These are phyloP conservation scores for Hypoxylon cercidicola DNA, from an alignment of 495 filamentous ascomycete genomes.

Conservation along the genomic window DNA sequence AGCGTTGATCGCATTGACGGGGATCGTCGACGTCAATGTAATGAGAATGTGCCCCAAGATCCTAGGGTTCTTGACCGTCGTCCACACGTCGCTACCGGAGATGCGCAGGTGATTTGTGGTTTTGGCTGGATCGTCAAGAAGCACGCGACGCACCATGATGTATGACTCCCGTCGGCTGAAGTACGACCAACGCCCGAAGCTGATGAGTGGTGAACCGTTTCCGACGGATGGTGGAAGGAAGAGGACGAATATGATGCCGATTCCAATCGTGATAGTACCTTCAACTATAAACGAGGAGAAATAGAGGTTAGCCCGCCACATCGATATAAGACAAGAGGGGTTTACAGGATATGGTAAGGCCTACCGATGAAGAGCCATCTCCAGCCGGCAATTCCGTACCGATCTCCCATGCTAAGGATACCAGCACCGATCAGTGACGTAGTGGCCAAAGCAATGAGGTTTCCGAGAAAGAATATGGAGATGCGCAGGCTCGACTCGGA, in stretches of 20 bases:
- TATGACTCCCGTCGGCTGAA: conserved; percentile 51
- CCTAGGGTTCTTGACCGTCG: conserved; percentile 52
- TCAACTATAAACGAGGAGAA: conserved; percentile 47
- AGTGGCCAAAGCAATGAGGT: conserved; percentile 61
- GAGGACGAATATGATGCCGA: conserved; percentile 61
- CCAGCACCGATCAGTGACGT: conserved; percentile 64
- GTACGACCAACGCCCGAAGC: conserved; percentile 52
- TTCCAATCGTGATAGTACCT: conserved; percentile 63
- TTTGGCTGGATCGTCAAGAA: conserved; percentile 52
- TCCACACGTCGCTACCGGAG: conserved; percentile 53
- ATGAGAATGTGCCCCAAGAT: conserved; percentile 57
- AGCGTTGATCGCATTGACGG: conserved; percentile 57
- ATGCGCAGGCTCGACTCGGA: conserved; percentile 66
- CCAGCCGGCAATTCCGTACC: conserved; percentile 64
- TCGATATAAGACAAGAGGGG: neutral
- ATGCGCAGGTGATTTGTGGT: conserved; percentile 53
- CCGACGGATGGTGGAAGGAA: conserved; percentile 57
- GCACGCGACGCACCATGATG: conserved; percentile 49
- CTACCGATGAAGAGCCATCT: conserved; percentile 69
- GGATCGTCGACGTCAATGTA: conserved; percentile 52
- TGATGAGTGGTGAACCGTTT: conserved; percentile 56
- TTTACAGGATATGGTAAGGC: neutral
- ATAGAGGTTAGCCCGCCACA: conserved; percentile 30
- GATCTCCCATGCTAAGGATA: conserved; percentile 61
- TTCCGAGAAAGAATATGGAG: conserved; percentile 65